Evolutionary conservation across 1,139 yeast genomes (phyloP), one percentile per base, ranked within the genome.

Genomic region (Yamadazyma diddensiae): DNA sequence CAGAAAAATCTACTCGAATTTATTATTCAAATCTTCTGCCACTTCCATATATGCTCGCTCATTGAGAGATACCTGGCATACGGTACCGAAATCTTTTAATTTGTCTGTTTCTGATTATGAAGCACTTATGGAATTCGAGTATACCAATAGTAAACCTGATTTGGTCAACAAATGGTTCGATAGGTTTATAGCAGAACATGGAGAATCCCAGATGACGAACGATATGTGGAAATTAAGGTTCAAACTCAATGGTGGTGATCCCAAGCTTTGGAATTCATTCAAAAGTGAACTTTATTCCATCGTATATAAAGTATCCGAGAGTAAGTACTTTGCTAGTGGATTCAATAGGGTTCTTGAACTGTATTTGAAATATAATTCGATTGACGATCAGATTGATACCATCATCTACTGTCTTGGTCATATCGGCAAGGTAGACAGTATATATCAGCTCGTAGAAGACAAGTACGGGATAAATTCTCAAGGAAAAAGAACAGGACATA

Each of bases 151-250:
- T 21, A 68, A 67, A 41, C 41, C 58, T 20, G 73, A 68, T 44
- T 52, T 66, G 41, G 72, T 69, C 1, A 52, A 63, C 3, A 56
- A 55, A 35, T 67, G 73, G 73, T 59, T 65, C 39, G 55, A 51
- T 27, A 45, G 57, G 27, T 59, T 66, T 33, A 62, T 61, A 29
- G 35, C 39, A 12, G 55, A 57, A 30, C 52, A 35, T 35, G 42
- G 45, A 0, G 30, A 42, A n/a, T 40, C 49, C 6, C 29, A 33
- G 26, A 59, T 62, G 62, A 55, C 70, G 1, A 45, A 48, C 10
- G 39, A 43, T 11, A 45, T 67, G 52, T 68, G 73, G 73, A 44
- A 49, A 5, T 50, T 62, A 30, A 57, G 53, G 38, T 54, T 67
- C 34, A 53, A 60, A 41, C 47, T 60, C 29, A 55, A 57, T 29